Evolutionary conservation across 495 filamentous ascomycete species (phyloP), one percentile per base, ranked within the genome.

Genomic region (Annulohypoxylon stygium): DNA sequence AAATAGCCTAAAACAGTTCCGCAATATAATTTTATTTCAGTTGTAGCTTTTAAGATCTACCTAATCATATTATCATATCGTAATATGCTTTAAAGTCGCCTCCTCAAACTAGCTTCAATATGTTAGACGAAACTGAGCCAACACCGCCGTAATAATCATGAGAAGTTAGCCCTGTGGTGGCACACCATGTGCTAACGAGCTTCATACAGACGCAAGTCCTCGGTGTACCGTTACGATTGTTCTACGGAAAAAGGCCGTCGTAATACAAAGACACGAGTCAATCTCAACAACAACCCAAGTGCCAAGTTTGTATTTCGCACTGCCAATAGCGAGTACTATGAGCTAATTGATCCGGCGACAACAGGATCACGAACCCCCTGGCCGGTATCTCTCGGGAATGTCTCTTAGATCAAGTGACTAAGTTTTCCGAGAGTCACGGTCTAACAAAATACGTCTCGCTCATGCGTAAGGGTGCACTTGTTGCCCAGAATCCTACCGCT

Each of bases 401-500:
- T 30, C 81, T 91, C 6, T 75, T 89, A n/a, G 78, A 77, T 18
- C 85, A 90, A 76, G 89, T 90, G 26, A 84, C 86, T 50, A 75
- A 78, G 4, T 92, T 91, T 70, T 85, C 88, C 18, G 72, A 78
- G 25, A 81, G 86, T 61, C 50, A 78, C 16, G 70, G 63, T 37
- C n/a, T 79, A 23, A 76, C 61, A 2, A 82, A 90, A 14, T 86
- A 88, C 23, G 63, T 83, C 12, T 79, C 81, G 1, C 74, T 87
- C 0, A 78, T 90, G 61, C 81, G 84, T 48, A 89, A 88, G 73
- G 89, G 87, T n/a, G 90, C 91, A 33, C 82, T 92, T 3, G 84
- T 92, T 36, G 90, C 90, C 25, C 88, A 89, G 61, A 85, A 89
- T 68, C 90, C 90, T 0, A 67, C 80, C 6, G 76, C 78, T 4